phyloP scores from a whole-genome alignment of 305 asterid genomes.

The Andrographis paniculata region DNA sequence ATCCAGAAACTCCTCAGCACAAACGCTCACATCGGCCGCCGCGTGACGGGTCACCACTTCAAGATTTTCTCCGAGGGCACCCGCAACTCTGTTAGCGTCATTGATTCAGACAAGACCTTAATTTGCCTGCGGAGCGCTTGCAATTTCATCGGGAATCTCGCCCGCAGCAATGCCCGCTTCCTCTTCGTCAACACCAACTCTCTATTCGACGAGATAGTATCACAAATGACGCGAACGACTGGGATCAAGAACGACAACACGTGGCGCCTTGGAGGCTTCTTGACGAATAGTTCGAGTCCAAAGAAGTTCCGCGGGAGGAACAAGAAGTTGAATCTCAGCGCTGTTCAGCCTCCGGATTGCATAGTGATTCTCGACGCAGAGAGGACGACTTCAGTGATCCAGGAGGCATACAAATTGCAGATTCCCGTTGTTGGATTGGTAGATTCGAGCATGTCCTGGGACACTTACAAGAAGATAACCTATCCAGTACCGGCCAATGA shows the following conservation, averaged over 20 bases:
- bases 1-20: conserved; percentile 82
- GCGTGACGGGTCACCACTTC: conserved; percentile 77
- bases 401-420: conserved; percentile 75
- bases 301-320: conserved; percentile 76
- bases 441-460: conserved; percentile 88
- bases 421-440: conserved; percentile 92
- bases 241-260: conserved; percentile 71
- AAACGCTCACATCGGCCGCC: conserved; percentile 86
- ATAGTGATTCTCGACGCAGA: conserved; percentile 82
- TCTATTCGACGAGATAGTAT: conserved; percentile 71
- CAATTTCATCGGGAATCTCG: conserved; percentile 72
- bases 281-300: conserved; percentile 83
- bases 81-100: conserved; percentile 60
- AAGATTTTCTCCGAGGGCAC: conserved; percentile 77
- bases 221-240: conserved; percentile 55
- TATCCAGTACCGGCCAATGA: conserved; percentile 94
- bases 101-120: conserved; percentile 83
- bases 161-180: conserved; percentile 59
- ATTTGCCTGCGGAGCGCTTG: conserved; percentile 91
- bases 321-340: conserved; percentile 63
- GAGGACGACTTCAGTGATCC: conserved; percentile 71
- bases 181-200: conserved; percentile 83
- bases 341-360: conserved; percentile 79
- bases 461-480: conserved; percentile 63
- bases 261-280: conserved; percentile 95